Conservation (phyloP, 495 filamentous ascomycete species). For the Hypomontagnella monticulosa region DNA sequence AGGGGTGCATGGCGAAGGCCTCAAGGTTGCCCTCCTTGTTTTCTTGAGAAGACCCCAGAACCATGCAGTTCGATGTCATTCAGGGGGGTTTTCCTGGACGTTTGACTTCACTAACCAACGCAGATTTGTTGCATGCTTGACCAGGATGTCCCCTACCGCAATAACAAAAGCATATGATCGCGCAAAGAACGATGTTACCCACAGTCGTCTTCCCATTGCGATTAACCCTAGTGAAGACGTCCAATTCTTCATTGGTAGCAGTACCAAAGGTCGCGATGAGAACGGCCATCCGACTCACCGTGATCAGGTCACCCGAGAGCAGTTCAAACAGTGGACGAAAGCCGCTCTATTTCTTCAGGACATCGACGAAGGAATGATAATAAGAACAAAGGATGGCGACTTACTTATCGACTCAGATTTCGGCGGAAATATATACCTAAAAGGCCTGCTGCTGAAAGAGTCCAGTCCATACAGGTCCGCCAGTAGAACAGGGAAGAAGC, state of each 20-base stretch:
- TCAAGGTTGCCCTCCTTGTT: conserved; percentile 35
- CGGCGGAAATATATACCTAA: conserved; percentile 20
- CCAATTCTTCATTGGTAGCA: conserved; percentile 9
- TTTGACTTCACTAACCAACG: conserved; percentile 37
- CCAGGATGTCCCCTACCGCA: neutral
- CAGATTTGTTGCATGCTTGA: neutral
- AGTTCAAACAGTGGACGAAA: conserved; percentile 23
- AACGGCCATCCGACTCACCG: conserved; percentile 2
- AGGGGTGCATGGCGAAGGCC: conserved; percentile 39
- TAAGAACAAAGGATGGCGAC: conserved; percentile 14
- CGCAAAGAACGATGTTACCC: neutral
- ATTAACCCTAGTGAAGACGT: neutral
- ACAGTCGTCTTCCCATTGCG: conserved; percentile 6
- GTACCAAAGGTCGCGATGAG: conserved; percentile 14
- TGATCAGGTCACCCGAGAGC: conserved; percentile 1
- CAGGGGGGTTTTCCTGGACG: conserved; percentile 30
- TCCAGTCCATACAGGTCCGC: conserved; percentile 11
- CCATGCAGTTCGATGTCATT: conserved; percentile 30
- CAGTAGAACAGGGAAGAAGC: conserved; percentile 23
- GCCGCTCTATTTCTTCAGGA: conserved; percentile 28
- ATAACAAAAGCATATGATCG: neutral
- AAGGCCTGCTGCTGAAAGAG: conserved; percentile 19
- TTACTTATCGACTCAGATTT: conserved; percentile 16
- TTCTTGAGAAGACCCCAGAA: conserved; percentile 34
- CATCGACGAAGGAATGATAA: neutral